Evolutionary conservation across 163 green algal species (phyloP).

Genomic region (Chlamydomonas reinhardtii): DNA sequence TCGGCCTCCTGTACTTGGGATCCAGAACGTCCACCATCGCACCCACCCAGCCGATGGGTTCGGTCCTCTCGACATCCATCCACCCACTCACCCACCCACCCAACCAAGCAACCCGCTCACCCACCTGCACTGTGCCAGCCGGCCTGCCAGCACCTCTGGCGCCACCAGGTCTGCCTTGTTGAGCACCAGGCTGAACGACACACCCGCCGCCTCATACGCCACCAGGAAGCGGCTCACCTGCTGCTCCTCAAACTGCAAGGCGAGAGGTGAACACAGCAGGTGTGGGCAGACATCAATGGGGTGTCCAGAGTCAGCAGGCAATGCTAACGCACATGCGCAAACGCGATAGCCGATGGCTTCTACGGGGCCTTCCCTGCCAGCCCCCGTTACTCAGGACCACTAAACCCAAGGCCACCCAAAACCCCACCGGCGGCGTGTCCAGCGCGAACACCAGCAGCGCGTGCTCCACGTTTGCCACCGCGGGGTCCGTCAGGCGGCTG

Average conservation of each 20-base stretch:
- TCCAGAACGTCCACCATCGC: too few relatives aligned
- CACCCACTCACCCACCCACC: too few relatives aligned
- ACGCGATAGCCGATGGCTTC: too few relatives aligned
- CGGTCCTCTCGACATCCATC: too few relatives aligned
- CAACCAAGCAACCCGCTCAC: background rate
- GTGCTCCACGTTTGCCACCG: slow-evolving; percentile 94
- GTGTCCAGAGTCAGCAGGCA: too few relatives aligned
- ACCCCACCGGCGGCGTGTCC: slow-evolving; percentile 74
- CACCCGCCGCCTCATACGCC: slow-evolving; percentile 76
- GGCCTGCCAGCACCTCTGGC: slow-evolving; percentile 52
- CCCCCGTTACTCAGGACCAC: too few relatives aligned
- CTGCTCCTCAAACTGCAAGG: slow-evolving; percentile 77
- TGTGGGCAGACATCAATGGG: too few relatives aligned
- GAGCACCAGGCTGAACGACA: slow-evolving; percentile 89
- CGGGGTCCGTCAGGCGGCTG: slow-evolving; percentile 81
- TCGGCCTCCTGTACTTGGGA: too few relatives aligned
- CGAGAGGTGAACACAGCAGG: background rate
- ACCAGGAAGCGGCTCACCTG: slow-evolving; percentile 94
- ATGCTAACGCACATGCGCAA: too few relatives aligned
- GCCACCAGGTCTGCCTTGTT: slow-evolving; percentile 95
- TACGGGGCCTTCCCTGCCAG: too few relatives aligned
- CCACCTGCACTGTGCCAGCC: slow-evolving; percentile 64
- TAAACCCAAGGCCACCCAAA: too few relatives aligned
- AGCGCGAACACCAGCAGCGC: slow-evolving; percentile 85
- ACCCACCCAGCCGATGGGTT: too few relatives aligned